Base-by-base conservation (phyloP, 331 rosid species). In the Erythrophleum ivorense region DNA sequence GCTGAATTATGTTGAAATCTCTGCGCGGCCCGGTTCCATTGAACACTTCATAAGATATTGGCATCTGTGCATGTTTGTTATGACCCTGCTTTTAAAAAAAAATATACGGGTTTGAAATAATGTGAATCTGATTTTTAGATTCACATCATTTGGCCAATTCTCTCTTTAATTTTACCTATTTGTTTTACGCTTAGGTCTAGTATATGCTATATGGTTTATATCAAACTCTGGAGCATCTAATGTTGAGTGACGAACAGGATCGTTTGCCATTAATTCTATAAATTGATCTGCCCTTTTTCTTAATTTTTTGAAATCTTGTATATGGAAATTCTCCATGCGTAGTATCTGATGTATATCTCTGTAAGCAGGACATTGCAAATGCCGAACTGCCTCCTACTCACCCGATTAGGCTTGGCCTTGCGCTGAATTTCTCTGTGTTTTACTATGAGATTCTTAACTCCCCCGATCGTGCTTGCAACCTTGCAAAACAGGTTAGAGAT, bases 381-480 rank as follows among this genome's bases (percentile, higher is more conserved):
- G 60, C 97, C 1, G 98, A 94, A 52, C 84, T 94, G 84, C 91
- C 97, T 52, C 98, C 98, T 19, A 94, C 98, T 11, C 98, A 94
- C 59, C 98, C 98, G 0, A 94, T 94, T 86, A 94, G 98, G 81
- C 97, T 94, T 14, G 98, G 98, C 62, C 90, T 94, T 79, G 98
- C 98, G 45, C 91, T 94, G 83, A 94, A 94, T 82, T 94, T 94
- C 87, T 94, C 98, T 10, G 97, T 92, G 78, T 92, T 94, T 36
- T 92, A 92, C 84, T 94, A 92, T 16, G 98, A 94, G 94, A 94
- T 92, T 84, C 90, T 94, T 31, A 94, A 94, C 85, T 94, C 98
- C 21, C 97, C 97, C 55, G 98, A 94, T 67, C 88, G 97, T 1
- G 98, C 98, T 54, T 94, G 98, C 85, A 87, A 72, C 72, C 98